phyloP scores from a whole-genome alignment of 2,329 filamentous ascomycete species.

The Triangularia setosa region DNA sequence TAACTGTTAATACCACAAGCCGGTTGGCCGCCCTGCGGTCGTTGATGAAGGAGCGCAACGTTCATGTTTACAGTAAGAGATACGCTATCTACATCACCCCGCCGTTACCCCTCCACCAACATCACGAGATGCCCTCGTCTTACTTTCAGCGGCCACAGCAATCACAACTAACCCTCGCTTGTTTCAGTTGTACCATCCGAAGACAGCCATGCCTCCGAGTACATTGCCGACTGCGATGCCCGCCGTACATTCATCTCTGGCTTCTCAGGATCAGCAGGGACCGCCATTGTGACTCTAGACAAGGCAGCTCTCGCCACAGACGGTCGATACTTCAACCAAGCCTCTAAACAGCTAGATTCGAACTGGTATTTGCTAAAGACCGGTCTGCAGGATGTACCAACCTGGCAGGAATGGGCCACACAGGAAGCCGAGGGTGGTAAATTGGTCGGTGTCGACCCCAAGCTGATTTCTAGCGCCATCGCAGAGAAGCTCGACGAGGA shows the following conservation, averaged over 20 bases:
- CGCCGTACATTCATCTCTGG: conserved; percentile 88
- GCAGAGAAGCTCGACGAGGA: conserved; percentile 73
- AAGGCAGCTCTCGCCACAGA: conserved; percentile 92
- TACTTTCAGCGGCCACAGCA: neutral
- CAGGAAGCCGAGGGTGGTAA: conserved; percentile 85
- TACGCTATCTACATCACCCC: neutral
- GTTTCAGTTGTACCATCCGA: conserved; percentile 83
- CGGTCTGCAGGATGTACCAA: conserved; percentile 87
- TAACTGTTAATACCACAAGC: conserved; percentile 70
- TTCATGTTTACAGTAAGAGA: conserved; percentile 83
- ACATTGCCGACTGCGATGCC: conserved; percentile 93
- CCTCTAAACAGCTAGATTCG: conserved; percentile 78
- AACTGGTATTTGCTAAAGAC: conserved; percentile 95
- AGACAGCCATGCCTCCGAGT: conserved; percentile 96
- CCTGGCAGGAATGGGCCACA: conserved; percentile 94
- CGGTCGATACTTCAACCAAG: conserved; percentile 97
- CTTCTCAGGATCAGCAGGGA: conserved; percentile 92
- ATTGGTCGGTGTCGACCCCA: conserved; percentile 84
- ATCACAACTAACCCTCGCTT: conserved; percentile 33
- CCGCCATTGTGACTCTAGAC: conserved; percentile 79
- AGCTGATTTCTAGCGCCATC: conserved; percentile 66
- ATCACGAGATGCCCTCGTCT: neutral
- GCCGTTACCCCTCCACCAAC: conserved; percentile 20
- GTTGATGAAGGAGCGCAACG: conserved; percentile 80
- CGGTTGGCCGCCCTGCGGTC: conserved; percentile 73